These are phyloP conservation scores for Coemansia pectinata DNA, from an alignment of 192 early-diverging fungal species.

Conservation along the genomic window DNA sequence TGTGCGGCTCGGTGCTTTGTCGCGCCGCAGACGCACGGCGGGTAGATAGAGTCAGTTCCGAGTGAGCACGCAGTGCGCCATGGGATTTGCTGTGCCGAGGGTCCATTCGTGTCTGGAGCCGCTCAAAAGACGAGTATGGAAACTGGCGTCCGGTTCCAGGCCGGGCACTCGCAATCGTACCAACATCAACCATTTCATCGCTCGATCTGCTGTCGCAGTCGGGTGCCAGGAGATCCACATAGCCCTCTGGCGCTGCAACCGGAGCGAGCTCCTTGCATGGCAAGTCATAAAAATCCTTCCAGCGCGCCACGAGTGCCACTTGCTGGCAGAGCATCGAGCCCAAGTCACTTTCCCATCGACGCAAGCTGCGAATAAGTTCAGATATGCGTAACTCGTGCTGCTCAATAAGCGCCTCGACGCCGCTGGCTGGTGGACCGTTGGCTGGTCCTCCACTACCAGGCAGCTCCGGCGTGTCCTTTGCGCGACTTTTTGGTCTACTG, in stretches of 20 bases:
- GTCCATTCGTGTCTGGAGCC: slow-evolving; percentile 1
- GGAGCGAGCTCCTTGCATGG: slow-evolving; percentile 1
- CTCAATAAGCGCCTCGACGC: slow-evolving; percentile 42
- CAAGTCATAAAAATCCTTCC: slow-evolving; percentile 36
- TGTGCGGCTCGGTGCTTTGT: slow-evolving; percentile 4
- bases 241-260: not conserved
- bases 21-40: not conserved
- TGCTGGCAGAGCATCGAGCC: slow-evolving; percentile 44
- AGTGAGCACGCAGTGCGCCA: slow-evolving; percentile 11
- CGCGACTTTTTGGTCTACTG: slow-evolving; percentile 15
- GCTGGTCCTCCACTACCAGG: not conserved
- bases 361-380: slow-evolving; percentile 32
- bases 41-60: not conserved
- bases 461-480: slow-evolving; percentile 16
- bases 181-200: not conserved
- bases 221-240: not conserved
- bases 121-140: slow-evolving; percentile 6
- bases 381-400: slow-evolving; percentile 46
- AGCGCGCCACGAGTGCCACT: slow-evolving; percentile 34
- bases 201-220: slow-evolving; percentile 9
- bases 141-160: not conserved
- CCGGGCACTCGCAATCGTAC: not conserved
- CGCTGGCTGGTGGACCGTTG: slow-evolving; percentile 19
- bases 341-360: slow-evolving; percentile 40
- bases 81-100: slow-evolving; percentile 28